Evolutionary conservation across 805 yeast genomes (phyloP).

Genomic region (Ogataea haglerorum): DNA sequence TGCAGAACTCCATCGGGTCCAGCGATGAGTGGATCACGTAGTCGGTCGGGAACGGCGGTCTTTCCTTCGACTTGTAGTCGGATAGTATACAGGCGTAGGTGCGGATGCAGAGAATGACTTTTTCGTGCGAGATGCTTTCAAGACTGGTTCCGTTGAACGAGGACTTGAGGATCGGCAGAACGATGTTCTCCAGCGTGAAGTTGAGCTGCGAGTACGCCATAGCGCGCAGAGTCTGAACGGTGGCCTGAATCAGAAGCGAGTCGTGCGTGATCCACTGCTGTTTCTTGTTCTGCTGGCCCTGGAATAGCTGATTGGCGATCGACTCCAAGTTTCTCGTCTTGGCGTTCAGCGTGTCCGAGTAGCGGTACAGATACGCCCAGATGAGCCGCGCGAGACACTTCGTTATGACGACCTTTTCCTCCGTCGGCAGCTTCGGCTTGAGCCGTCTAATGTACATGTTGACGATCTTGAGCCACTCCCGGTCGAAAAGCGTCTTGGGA

Average conservation of each 20-base stretch:
- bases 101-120: conserved; percentile 62
- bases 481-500: conserved; percentile 68
- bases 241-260: conserved; percentile 53
- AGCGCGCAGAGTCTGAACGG: conserved; percentile 71
- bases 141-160: conserved; percentile 55
- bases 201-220: conserved; percentile 78
- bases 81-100: conserved; percentile 69
- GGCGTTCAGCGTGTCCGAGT: conserved; percentile 84
- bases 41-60: conserved; percentile 74
- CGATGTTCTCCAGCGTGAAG: conserved; percentile 72
- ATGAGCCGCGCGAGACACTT: conserved; percentile 68
- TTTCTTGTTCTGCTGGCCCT: conserved; percentile 46
- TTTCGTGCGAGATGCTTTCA: conserved; percentile 69
- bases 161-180: conserved; percentile 63
- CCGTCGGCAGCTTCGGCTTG: conserved; percentile 54
- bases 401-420: conserved; percentile 53
- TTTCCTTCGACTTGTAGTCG: conserved; percentile 52
- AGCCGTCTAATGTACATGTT: conserved; percentile 60
- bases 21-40: conserved; percentile 36
- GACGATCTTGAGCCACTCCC: conserved; percentile 66
- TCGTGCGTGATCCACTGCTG: conserved; percentile 78
- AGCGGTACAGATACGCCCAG: conserved; percentile 87
- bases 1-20: conserved; percentile 34
- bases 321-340: conserved; percentile 75
- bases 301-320: conserved; percentile 56